Evolutionary conservation across 257 asterid species (phyloP).

Genomic region (Craterostigma plantagineum): DNA sequence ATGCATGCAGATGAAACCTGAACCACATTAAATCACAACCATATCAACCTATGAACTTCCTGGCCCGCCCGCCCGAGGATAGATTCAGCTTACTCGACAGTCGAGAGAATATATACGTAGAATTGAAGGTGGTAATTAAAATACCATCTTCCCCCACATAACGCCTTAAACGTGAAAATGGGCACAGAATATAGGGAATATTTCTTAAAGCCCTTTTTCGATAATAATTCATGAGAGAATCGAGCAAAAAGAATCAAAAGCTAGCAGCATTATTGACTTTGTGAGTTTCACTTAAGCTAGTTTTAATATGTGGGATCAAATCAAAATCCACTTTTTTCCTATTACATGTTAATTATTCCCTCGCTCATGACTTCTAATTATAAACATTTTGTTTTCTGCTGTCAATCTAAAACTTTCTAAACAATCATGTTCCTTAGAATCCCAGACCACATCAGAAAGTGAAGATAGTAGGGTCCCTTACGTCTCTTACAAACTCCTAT

Average conservation of each 20-base stretch:
- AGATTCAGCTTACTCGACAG: too few species aligned
- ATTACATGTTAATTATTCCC: too few species aligned
- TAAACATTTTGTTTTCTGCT: too few species aligned
- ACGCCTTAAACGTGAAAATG: constrained; percentile 23
- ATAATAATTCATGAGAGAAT: constrained; percentile 34
- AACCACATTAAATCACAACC: not conserved
- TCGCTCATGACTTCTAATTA: too few species aligned
- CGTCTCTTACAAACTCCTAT: too few species aligned
- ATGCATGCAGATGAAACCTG: not conserved
- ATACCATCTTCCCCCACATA: constrained; percentile 25
- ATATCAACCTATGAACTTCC: not conserved
- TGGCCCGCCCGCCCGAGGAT: not conserved
- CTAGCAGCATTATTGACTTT: constrained; percentile 9
- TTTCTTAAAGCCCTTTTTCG: constrained; percentile 14
- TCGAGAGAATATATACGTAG: too few species aligned
- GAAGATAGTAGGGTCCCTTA: too few species aligned
- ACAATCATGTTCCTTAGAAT: too few species aligned
- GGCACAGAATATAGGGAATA: constrained; percentile 36
- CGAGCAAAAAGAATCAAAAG: constrained; percentile 12
- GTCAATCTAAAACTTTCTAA: too few species aligned
- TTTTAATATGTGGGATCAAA: constrained; percentile 10
- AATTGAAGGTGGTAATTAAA: too few species aligned
- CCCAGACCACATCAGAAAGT: too few species aligned
- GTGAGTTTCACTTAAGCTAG: constrained; percentile 2
- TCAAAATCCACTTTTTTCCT: too few species aligned